These are phyloP conservation scores for barley (Hordeum vulgare) DNA, from an alignment of 176 grass and related monocot species.

Conservation along the genomic window DNA sequence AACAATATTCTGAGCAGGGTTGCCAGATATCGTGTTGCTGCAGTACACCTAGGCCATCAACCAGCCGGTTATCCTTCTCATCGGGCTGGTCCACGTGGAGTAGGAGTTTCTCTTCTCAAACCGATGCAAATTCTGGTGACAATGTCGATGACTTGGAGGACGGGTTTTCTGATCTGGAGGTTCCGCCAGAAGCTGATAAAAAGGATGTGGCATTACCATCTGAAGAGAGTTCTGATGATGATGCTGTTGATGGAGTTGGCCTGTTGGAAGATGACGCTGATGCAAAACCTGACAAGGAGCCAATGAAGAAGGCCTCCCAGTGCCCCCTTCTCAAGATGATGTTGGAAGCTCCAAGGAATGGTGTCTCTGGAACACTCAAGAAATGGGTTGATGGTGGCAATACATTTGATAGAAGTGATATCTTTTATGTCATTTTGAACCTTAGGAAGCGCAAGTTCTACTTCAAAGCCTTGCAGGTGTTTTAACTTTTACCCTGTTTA, in stretches of 20 bases:
- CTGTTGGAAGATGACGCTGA: slow-evolving; percentile 26
- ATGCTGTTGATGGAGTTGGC: slow-evolving; percentile 23
- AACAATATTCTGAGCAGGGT: slow-evolving; percentile 1
- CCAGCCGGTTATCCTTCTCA: slow-evolving; percentile 14
- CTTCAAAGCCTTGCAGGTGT: slow-evolving; percentile 75
- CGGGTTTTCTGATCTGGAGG: slow-evolving; percentile 84
- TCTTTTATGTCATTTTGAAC: slow-evolving; percentile 23
- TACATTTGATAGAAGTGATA: slow-evolving; percentile 30
- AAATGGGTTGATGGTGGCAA: slow-evolving; percentile 71
- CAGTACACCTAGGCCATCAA: slow-evolving; percentile 18
- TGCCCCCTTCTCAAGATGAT: slow-evolving; percentile 36
- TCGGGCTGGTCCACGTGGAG: slow-evolving; percentile 17
- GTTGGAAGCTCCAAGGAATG: slow-evolving; percentile 22
- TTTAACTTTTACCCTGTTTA: background rate
- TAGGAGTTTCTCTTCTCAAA: slow-evolving; percentile 66
- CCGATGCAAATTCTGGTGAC: slow-evolving; percentile 39
- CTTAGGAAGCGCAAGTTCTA: slow-evolving; percentile 47
- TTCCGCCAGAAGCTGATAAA: slow-evolving; percentile 38
- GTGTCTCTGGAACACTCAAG: slow-evolving; percentile 21
- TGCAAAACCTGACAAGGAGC: slow-evolving; percentile 26
- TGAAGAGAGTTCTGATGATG: slow-evolving; percentile 51
- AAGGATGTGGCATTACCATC: slow-evolving; percentile 28
- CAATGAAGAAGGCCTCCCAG: background rate
- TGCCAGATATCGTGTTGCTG: slow-evolving; percentile 19
- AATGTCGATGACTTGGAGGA: slow-evolving; percentile 51